Base-by-base conservation (phyloP, 257 asterid species). In the Jasminum sambac region DNA sequence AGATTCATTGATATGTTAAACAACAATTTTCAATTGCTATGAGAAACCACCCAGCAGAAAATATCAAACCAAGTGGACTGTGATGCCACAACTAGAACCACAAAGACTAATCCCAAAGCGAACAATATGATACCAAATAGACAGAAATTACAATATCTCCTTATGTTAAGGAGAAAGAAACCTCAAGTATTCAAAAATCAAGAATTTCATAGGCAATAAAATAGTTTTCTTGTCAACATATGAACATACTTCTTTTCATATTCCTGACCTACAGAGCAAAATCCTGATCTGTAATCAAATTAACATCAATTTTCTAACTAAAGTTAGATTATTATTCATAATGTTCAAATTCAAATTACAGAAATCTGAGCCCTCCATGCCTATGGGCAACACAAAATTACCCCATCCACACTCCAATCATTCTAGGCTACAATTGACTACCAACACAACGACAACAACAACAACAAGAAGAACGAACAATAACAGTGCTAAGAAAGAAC, bases 401-500 rank as follows among this genome's bases (percentile, higher is more conserved):
- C 36, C 36, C 36, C 36, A 30, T 30, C 36, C 36, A 30, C 4
- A 4, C 2, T 30, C 7, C 43, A 5, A 39, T 39, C 8, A n/a
- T 48, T 17, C 59, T 7, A n/a, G 17, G n/a, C 59, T 50, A 50
- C 11, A 14, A 14, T 48, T 48, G 0, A 6, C 58, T 48, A 48
- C 11, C 17, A 21, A 8, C 57, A 25, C 25, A 42, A 17, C 21
- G 4, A 25, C 39, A 39, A 11, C 26, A 0, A 39, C 10, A 19
- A 65, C 4, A 61, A 70, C 21, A 52, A n/a, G n/a, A n/a, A n/a
- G n/a, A n/a, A 24, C 17, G 36, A 13, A 46, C 8, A 36, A 24
- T 23, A 5, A 13, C 42, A 40, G 50, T 44, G 40, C 71, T 76
- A 70, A 68, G 58, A 16, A 60, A 48, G 58, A 67, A 67, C 13